Percentiles rank a stretch among this genome's conserved stretches.
Conservation (phyloP, 805 yeast genomes). For the Nakazawaea sp. region DNA sequence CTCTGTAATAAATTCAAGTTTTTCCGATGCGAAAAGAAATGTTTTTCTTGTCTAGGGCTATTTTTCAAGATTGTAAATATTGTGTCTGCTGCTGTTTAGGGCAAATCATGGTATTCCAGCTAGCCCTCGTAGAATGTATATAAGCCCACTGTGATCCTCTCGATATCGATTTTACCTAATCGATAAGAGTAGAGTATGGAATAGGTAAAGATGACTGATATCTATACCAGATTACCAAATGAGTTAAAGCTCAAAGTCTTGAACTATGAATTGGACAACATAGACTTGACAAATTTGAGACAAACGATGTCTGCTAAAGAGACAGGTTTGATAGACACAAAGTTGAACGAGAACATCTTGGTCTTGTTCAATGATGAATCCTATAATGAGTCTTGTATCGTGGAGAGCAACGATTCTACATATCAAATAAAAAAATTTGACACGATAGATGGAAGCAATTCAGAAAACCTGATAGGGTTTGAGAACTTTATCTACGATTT, state of each 20-base stretch:
- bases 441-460: background rate
- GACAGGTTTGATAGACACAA: constrained; percentile 3
- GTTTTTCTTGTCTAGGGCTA: too few relatives aligned
- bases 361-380: constrained; percentile 7
- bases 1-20: constrained; percentile 1
- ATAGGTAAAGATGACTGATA: background rate
- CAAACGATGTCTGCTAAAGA: background rate
- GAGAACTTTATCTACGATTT: constrained; percentile 2
- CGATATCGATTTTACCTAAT: too few relatives aligned
- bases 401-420: background rate
- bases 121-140: too few relatives aligned
- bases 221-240: constrained; percentile 6
- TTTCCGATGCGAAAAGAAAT: constrained; percentile 4
- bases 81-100: too few relatives aligned
- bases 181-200: background rate
- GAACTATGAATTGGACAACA: background rate
- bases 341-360: constrained; percentile 7
- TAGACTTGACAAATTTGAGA: constrained; percentile 5
- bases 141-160: too few relatives aligned
- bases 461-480: background rate
- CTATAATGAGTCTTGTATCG: background rate
- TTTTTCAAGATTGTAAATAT: too few relatives aligned
- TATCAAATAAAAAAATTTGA: constrained; percentile 5
- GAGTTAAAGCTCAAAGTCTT: constrained; percentile 8
- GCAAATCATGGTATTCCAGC: too few relatives aligned